A percentile compares a stretch with the other conserved stretches of the same genome.
phyloP scores from a whole-genome alignment of 169 alveolate species.

The Miamiensis avidus region DNA sequence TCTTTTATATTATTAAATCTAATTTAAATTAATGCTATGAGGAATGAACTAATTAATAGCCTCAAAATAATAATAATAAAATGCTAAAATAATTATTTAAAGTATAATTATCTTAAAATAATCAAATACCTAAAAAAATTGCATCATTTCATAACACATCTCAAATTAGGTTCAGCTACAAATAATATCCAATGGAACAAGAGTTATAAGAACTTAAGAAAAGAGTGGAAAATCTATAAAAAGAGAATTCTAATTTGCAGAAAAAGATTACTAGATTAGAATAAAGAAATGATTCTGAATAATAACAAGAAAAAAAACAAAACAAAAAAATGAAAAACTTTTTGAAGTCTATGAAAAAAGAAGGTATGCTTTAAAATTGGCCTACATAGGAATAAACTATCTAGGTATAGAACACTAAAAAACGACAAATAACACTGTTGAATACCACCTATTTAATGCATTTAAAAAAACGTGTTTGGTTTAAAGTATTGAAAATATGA shows the following conservation, averaged over 20 bases:
- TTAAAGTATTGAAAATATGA: slow-evolving; percentile 17
- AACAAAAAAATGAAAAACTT: slow-evolving; percentile 16
- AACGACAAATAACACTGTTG: slow-evolving; percentile 23
- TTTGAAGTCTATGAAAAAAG: neutral
- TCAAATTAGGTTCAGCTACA: no score
- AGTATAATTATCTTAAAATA: no score
- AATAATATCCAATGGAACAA: neutral
- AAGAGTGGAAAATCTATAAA: no score
- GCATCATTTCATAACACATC: no score
- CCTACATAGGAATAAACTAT: slow-evolving; percentile 46
- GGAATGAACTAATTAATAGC: no score
- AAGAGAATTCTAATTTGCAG: neutral
- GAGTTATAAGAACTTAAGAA: neutral
- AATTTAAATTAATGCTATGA: no score
- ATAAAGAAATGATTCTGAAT: no score
- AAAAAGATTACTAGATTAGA: neutral
- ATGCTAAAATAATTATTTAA: no score
- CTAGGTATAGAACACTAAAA: slow-evolving; percentile 34
- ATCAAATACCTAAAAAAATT: no score
- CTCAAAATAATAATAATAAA: no score
- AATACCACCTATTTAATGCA: slow-evolving; percentile 31
- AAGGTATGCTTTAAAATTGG: slow-evolving; percentile 25
- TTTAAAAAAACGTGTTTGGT: slow-evolving; percentile 28
- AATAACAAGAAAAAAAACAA: neutral
- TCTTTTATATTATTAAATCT: no score